phyloP scores from a whole-genome alignment of 139 green algal species.

The Edaphochlamys debaryana region DNA sequence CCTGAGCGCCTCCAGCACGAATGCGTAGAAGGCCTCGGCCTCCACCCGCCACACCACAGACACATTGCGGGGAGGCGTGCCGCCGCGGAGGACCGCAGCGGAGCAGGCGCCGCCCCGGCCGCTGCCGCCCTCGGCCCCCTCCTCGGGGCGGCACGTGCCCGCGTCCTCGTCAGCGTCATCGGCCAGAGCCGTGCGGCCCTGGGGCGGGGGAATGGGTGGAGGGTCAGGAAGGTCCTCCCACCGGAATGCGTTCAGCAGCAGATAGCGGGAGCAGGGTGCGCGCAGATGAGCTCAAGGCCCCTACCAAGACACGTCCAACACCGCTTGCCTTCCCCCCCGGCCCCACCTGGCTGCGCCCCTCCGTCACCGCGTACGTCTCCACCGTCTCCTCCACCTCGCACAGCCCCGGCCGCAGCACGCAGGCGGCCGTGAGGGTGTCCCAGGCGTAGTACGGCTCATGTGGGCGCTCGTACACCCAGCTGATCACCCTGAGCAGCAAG shows the following conservation, averaged over 20 bases:
- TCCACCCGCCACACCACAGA: constrained; percentile 36
- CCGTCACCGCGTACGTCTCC: constrained; percentile 2
- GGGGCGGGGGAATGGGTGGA: no score
- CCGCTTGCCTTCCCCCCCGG: background rate
- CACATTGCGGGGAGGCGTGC: background rate
- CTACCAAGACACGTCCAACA: no score
- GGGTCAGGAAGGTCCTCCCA: no score
- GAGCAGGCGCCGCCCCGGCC: background rate
- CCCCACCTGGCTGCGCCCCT: constrained; percentile 17
- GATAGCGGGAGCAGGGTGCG: no score
- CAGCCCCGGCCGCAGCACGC: constrained; percentile 5
- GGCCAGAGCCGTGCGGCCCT: background rate
- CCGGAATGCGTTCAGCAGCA: background rate
- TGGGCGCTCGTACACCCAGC: constrained; percentile 30
- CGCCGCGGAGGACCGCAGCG: background rate
- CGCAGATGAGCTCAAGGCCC: background rate
- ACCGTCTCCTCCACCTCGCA: background rate
- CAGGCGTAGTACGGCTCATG: constrained; percentile 39
- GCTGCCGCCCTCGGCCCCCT: background rate
- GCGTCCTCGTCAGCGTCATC: background rate
- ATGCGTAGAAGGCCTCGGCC: constrained; percentile 29
- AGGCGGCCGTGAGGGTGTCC: constrained; percentile 28
- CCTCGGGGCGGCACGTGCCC: background rate
- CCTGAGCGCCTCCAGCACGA: constrained; percentile 10
- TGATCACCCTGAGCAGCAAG: no score